Evolutionary conservation across 805 yeast genomes (phyloP).

Genomic region (Dipodascus albidus): DNA sequence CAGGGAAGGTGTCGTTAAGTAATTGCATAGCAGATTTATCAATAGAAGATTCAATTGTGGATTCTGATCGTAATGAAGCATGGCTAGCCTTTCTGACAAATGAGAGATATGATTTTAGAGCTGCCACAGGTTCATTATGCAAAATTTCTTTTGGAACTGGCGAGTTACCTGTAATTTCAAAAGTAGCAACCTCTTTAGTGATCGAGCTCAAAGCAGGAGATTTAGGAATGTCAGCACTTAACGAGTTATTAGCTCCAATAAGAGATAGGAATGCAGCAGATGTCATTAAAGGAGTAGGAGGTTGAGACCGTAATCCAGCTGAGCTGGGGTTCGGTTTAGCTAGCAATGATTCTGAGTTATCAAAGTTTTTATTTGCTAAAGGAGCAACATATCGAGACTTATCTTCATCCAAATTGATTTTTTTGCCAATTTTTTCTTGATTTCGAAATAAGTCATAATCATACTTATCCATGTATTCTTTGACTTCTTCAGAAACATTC

Average conservation of each 20-base stretch:
- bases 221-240: conserved; percentile 1
- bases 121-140: background rate
- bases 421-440: background rate
- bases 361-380: background rate
- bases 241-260: background rate
- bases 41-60: background rate
- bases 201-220: background rate
- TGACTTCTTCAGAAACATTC: conserved; percentile 12
- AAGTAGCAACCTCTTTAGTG: background rate
- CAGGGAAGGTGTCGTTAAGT: background rate
- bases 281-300: background rate
- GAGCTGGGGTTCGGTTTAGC: background rate
- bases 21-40: background rate
- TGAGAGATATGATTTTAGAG: background rate
- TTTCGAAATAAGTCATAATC: conserved; percentile 44
- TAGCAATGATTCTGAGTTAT: conserved; percentile 4
- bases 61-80: background rate
- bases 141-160: background rate
- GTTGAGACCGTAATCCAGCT: background rate
- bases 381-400: background rate
- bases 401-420: background rate
- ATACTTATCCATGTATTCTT: conserved; percentile 51
- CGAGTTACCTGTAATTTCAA: background rate
- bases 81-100: background rate
- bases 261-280: conserved; percentile 3